Evolutionary conservation across 768 basidiomycete genomes (phyloP), one percentile per base, ranked within the genome.

Genomic region (Termitomyces sp.): DNA sequence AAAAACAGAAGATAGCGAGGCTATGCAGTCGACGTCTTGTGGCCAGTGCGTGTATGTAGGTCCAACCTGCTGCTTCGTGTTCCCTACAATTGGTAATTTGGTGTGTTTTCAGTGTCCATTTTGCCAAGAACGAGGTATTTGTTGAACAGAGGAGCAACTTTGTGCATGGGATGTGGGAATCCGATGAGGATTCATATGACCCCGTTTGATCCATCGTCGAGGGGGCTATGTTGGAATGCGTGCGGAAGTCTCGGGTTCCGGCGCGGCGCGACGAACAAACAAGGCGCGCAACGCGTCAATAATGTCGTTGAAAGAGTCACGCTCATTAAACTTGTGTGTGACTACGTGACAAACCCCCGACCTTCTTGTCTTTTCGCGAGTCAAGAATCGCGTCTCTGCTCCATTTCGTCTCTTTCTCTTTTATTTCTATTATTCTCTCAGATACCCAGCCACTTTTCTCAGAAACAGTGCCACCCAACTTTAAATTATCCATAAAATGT

Each of bases 291-390:
- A 66, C 74, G 69, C 75, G 74, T 65, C 59, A 70, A 75, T 61
- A 72, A 68, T 65, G 65, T 65, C 65, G 74, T 76, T 77, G 73
- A 73, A 70, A 70, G 66, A 62, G 65, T 70, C 66, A 70, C 69
- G 64, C 54, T 55, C 50, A 42, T 56, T 59, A 61, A 63, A 61
- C 59, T 61, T 61, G 56, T 52, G 52, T 57, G 61, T 64, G 57
- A 57, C 63, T n/a, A 24, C 50, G 61, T 63, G 52, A 59, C 58
- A 58, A 51, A 16, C 7, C 59, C 55, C 50, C 58, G 59, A 55
- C 46, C 57, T 57, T 14, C 60, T 56, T 62, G 62, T 58, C 61
- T 60, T 60, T 56, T 61, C 52, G 51, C 60, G 24, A 49, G 60
- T 45, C 58, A 16, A 18, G 18, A 44, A 18, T 44, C 58, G 30